Evolutionary conservation across 352 stramenopile species (phyloP).

Genomic region (Phytopythium sindhum): DNA sequence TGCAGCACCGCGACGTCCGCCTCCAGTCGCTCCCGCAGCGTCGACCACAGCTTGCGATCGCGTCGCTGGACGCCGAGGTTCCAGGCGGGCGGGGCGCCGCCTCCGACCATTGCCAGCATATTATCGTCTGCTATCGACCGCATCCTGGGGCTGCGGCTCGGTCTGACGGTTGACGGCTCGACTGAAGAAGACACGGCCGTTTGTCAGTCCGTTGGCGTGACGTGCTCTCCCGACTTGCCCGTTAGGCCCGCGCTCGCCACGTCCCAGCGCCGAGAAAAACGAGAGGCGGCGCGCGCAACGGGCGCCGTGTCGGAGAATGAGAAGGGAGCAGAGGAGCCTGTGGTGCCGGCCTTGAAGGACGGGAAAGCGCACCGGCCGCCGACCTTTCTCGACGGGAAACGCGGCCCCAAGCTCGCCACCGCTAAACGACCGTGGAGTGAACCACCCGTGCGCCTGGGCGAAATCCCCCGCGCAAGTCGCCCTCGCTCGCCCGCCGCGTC

Average conservation of each 20-base stretch:
- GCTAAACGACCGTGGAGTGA: not conserved
- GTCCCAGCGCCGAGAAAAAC: not conserved
- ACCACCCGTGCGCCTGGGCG: too few relatives aligned
- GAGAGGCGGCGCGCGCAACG: not conserved
- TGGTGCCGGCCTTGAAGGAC: too few relatives aligned
- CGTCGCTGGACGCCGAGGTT: slow-evolving; percentile 57
- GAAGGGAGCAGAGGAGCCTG: too few relatives aligned
- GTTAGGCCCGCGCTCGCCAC: not conserved
- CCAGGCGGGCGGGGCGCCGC: slow-evolving; percentile 23
- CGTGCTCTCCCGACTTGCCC: not conserved
- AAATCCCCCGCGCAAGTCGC: not conserved
- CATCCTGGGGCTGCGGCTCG: not conserved
- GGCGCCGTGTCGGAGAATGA: not conserved
- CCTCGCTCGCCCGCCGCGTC: not conserved
- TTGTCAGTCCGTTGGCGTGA: not conserved
- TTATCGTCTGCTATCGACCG: not conserved
- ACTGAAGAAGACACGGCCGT: too few relatives aligned
- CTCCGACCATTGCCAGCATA: not conserved
- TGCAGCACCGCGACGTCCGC: slow-evolving; percentile 45
- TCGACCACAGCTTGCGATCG: slow-evolving; percentile 65
- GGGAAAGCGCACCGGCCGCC: too few relatives aligned
- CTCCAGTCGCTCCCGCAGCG: slow-evolving; percentile 50
- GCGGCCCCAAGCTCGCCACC: not conserved
- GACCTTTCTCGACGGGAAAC: not conserved
- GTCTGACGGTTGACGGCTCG: not conserved